These are phyloP conservation scores for Suillus occidentalis DNA, from an alignment of 768 basidiomycete species.

Conservation along the genomic window DNA sequence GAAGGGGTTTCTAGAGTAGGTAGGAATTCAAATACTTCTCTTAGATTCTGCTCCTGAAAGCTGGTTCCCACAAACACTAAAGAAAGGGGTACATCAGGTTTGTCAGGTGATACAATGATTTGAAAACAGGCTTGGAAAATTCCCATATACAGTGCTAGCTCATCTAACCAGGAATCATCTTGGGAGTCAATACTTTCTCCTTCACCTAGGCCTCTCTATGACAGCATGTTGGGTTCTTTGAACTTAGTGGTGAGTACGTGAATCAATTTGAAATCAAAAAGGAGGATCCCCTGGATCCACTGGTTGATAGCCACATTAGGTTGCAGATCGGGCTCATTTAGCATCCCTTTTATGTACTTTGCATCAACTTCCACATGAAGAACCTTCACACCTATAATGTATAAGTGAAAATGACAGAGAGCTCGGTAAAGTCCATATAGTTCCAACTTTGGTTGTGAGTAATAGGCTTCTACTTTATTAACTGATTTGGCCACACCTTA, in stretches of 20 bases:
- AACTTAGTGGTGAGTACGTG: conserved; percentile 28
- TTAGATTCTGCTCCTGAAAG: too few relatives aligned
- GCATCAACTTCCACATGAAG: conserved; percentile 28
- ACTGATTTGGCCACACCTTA: too few relatives aligned
- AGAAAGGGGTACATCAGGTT: too few relatives aligned
- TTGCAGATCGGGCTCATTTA: conserved; percentile 30
- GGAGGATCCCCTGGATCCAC: conserved; percentile 26
- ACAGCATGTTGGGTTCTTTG: conserved; percentile 31
- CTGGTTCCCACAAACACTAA: too few relatives aligned
- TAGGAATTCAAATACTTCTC: too few relatives aligned
- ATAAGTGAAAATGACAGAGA: conserved; percentile 28
- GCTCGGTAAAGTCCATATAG: conserved; percentile 23
- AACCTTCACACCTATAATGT: neutral
- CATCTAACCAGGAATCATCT: neutral
- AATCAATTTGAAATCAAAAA: conserved; percentile 28
- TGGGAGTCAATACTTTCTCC: neutral
- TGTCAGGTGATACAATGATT: too few relatives aligned
- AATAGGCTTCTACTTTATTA: conserved; percentile 22
- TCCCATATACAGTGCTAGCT: neutral
- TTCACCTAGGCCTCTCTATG: conserved; percentile 11
- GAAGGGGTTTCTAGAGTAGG: too few relatives aligned
- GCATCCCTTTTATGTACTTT: conserved; percentile 35
- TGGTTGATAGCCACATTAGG: conserved; percentile 33
- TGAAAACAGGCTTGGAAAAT: too few relatives aligned
- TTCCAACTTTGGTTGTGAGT: conserved; percentile 27